Percentiles rank a stretch among this genome's conserved stretches.
These are phyloP conservation scores for Suillus fuscotomentosus DNA, from an alignment of 768 basidiomycete genomes.

Conservation along the genomic window DNA sequence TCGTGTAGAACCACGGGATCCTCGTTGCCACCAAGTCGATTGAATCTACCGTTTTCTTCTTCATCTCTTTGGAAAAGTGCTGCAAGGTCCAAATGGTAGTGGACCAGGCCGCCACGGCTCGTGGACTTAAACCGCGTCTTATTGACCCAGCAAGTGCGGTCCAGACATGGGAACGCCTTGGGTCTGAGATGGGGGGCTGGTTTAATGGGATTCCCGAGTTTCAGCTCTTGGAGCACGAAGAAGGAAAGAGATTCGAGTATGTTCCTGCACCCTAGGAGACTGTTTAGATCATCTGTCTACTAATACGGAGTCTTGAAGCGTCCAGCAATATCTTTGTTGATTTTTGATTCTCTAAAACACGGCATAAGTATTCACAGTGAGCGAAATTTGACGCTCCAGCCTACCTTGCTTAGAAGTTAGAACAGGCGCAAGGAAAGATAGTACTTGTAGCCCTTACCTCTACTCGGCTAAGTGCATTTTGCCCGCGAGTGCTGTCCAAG, in stretches of 20 bases:
- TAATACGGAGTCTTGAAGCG: background rate
- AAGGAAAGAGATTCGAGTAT: constrained; percentile 24
- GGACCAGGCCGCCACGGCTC: constrained; percentile 26
- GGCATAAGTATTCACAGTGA: background rate
- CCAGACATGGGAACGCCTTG: constrained; percentile 16
- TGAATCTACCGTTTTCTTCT: constrained; percentile 24
- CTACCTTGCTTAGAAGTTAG: too few species aligned
- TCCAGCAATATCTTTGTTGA: background rate
- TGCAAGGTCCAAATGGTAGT: constrained; percentile 31
- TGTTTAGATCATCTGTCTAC: background rate
- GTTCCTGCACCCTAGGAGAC: background rate
- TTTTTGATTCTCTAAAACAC: background rate
- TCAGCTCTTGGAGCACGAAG: constrained; percentile 34
- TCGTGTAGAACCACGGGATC: constrained; percentile 25
- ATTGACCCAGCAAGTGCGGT: constrained; percentile 24
- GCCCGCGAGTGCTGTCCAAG: too few species aligned
- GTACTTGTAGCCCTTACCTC: too few species aligned
- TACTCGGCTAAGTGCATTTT: too few species aligned
- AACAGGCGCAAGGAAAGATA: too few species aligned
- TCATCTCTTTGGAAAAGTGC: constrained; percentile 25
- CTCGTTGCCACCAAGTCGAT: constrained; percentile 22
- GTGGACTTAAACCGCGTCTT: constrained; percentile 1
- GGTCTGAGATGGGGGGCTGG: constrained; percentile 33
- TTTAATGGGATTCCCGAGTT: constrained; percentile 39
- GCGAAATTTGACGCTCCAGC: too few species aligned